Evolutionary conservation across 2,329 filamentous ascomycete genomes (phyloP).

Genomic region (Fusarium pseudocircinatum): DNA sequence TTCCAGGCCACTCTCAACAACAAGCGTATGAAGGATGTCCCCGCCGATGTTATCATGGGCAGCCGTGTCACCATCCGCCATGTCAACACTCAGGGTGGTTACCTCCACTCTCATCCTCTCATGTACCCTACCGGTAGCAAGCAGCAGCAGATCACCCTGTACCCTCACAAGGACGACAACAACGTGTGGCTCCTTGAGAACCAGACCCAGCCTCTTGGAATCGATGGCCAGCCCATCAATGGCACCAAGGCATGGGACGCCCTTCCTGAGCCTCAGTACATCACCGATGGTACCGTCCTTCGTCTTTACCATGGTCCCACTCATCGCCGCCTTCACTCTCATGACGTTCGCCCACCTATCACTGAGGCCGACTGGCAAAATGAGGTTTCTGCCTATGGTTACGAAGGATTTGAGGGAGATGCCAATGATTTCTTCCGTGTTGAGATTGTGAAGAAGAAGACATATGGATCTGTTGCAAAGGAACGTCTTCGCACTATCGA

Average conservation of each 20-base stretch:
- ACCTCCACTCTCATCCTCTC: conserved; percentile 93
- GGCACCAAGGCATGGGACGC: conserved; percentile 87
- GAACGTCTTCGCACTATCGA: conserved; percentile 90
- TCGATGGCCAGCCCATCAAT: conserved; percentile 79
- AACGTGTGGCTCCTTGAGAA: conserved; percentile 96
- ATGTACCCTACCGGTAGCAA: conserved; percentile 99
- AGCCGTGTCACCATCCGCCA: conserved; percentile 89
- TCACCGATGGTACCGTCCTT: conserved; percentile 83
- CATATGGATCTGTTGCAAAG: conserved; percentile 80
- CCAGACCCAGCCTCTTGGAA: conserved; percentile 87
- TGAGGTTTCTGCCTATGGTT: conserved; percentile 96
- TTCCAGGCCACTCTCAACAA: conserved; percentile 98
- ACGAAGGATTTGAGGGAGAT: conserved; percentile 95
- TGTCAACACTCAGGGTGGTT: conserved; percentile 96
- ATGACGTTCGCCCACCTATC: conserved; percentile 88
- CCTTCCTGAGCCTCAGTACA: conserved; percentile 69
- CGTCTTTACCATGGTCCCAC: conserved; percentile 86
- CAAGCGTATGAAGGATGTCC: conserved; percentile 95
- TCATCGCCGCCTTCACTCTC: conserved; percentile 91
- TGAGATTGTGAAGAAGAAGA: conserved; percentile 93
- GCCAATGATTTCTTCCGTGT: conserved; percentile 96
- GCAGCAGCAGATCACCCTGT: conserved; percentile 98
- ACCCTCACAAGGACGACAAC: conserved; percentile 99
- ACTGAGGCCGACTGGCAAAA: conserved; percentile 94
- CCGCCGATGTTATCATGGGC: conserved; percentile 90